A percentile compares a stretch with the other conserved stretches of the same genome.
These are phyloP conservation scores for Cydonia oblonga DNA, from an alignment of 331 rosid genomes.

Conservation along the genomic window DNA sequence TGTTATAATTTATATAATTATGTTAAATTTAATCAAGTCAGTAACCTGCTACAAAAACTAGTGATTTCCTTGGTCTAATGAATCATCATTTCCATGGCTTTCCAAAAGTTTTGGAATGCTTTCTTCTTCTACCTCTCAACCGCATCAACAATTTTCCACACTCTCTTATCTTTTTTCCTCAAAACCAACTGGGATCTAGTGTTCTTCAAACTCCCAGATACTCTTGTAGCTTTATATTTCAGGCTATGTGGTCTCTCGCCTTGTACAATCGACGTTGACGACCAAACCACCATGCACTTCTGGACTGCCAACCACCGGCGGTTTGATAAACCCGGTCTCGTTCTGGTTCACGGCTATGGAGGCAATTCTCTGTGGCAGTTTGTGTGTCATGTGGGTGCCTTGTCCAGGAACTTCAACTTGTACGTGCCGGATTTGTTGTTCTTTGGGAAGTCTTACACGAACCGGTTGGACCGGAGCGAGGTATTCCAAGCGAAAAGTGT, in stretches of 20 bases:
- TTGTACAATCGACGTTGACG: conserved; percentile 8
- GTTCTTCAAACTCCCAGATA: conserved; percentile 1
- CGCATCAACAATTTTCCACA: neutral
- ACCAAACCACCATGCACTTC: conserved; percentile 22
- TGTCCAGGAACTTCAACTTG: conserved; percentile 16
- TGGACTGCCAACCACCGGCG: conserved; percentile 13
- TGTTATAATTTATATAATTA: no score
- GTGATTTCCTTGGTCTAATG: neutral
- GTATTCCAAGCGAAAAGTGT: conserved; percentile 29
- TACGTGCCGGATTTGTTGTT: conserved; percentile 25
- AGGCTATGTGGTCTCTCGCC: conserved; percentile 19
- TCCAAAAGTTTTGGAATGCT: neutral
- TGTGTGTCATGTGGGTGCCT: conserved; percentile 7
- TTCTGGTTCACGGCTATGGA: conserved; percentile 24
- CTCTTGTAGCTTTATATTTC: conserved; percentile 4
- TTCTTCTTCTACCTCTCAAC: conserved; percentile 4
- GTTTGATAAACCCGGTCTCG: neutral
- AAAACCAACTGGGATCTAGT: neutral
- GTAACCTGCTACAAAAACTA: no score
- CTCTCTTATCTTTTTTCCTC: neutral
- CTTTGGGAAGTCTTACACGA: conserved; percentile 28
- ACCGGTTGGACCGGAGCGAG: conserved; percentile 17
- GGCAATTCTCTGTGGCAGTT: conserved; percentile 26
- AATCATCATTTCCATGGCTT: neutral
- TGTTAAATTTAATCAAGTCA: no score